Conservation (phyloP, 2,329 filamentous ascomycete genomes). For the Aspergillus hiratsukae region DNA sequence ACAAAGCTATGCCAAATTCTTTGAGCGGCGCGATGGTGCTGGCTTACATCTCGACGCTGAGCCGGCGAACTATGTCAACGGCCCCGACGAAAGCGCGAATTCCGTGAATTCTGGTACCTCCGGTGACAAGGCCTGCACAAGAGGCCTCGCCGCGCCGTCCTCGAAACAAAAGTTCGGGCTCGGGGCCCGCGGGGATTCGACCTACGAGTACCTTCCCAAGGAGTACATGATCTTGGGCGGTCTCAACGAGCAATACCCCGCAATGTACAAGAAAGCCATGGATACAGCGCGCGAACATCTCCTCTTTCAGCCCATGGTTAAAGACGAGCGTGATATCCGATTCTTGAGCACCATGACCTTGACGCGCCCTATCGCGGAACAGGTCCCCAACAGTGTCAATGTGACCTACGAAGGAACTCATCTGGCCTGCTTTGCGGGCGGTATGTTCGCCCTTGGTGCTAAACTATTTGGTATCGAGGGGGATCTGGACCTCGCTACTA, state of each 20-base stretch:
- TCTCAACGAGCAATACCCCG: constrained; percentile 38
- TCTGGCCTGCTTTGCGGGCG: constrained; percentile 57
- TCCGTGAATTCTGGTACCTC: constrained; percentile 2
- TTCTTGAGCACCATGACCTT: constrained; percentile 34
- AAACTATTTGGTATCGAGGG: constrained; percentile 52
- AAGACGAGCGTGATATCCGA: constrained; percentile 38
- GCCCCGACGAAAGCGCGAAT: not conserved
- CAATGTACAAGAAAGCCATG: constrained; percentile 42
- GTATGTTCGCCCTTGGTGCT: constrained; percentile 59
- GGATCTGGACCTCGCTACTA: constrained; percentile 53
- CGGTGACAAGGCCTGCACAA: constrained; percentile 30
- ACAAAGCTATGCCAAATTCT: constrained; percentile 22
- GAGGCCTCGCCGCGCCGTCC: constrained; percentile 36
- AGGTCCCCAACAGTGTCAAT: constrained; percentile 21
- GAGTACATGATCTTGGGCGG: constrained; percentile 45
- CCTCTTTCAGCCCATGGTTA: constrained; percentile 44
- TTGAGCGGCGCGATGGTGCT: constrained; percentile 16
- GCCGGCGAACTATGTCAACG: constrained; percentile 22
- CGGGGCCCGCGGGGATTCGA: constrained; percentile 45
- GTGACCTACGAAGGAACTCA: constrained; percentile 51
- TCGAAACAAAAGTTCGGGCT: constrained; percentile 38
- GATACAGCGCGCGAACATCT: constrained; percentile 37
- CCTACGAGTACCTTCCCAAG: constrained; percentile 50
- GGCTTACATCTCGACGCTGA: constrained; percentile 24
- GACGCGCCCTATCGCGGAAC: constrained; percentile 10